Percentiles rank a stretch among this genome's conserved stretches.
These are phyloP conservation scores for Brassica hybrid DNA, from an alignment of 441 rosid species.

Conservation along the genomic window DNA sequence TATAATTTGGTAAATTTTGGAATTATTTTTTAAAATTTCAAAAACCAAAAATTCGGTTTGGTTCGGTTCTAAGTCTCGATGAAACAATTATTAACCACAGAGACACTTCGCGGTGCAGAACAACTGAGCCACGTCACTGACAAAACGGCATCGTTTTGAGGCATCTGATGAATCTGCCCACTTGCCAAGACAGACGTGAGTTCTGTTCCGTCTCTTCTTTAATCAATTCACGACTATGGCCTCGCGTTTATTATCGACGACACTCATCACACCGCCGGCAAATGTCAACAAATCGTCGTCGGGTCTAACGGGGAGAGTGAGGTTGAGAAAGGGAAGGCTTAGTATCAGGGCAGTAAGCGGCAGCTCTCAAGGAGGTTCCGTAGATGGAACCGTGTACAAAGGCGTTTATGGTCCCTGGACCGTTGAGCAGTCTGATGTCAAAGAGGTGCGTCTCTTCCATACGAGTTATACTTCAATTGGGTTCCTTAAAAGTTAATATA, in stretches of 20 bases:
- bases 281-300: slow-evolving; percentile 15
- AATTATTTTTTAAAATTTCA: too few species aligned
- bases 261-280: slow-evolving; percentile 39
- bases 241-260: slow-evolving; percentile 47
- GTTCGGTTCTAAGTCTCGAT: too few species aligned
- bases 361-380: slow-evolving; percentile 53
- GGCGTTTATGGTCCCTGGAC: slow-evolving; percentile 91
- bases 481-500: slow-evolving; percentile 7
- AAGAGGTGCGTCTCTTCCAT: slow-evolving; percentile 57
- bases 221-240: slow-evolving; percentile 46
- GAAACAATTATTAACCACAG: too few species aligned
- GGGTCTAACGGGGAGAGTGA: slow-evolving; percentile 17
- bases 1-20: too few species aligned
- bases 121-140: neutral
- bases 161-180: neutral
- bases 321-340: slow-evolving; percentile 33
- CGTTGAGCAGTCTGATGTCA: slow-evolving; percentile 78
- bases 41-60: too few species aligned
- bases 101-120: too few species aligned
- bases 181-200: neutral
- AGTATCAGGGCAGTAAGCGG: slow-evolving; percentile 61
- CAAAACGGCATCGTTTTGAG: slow-evolving; percentile 3
- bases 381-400: slow-evolving; percentile 59
- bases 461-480: neutral
- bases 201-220: neutral